A percentile compares a stretch with the other conserved stretches of the same genome.
Conservation (phyloP, 2,329 filamentous ascomycete genomes). For the Dothistroma septosporum region DNA sequence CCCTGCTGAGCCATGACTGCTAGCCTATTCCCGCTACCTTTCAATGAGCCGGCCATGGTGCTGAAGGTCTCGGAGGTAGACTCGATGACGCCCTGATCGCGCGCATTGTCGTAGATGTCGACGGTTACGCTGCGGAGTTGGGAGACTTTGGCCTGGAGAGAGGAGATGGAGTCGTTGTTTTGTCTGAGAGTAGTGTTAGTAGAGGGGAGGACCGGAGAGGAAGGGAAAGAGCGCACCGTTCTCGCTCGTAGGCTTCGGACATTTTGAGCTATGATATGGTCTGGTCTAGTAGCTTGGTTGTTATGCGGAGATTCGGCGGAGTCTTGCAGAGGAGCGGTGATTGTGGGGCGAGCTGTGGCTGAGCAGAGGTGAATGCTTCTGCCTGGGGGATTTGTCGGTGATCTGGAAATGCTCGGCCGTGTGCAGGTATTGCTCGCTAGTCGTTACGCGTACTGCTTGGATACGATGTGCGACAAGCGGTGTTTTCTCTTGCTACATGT, state of each 20-base stretch:
- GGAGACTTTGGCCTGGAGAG: slow-evolving; percentile 85
- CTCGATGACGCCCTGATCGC: slow-evolving; percentile 83
- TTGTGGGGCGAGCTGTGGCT: neutral
- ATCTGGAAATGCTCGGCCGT: neutral
- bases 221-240: slow-evolving; percentile 47
- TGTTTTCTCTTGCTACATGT: neutral
- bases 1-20: slow-evolving; percentile 87
- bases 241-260: slow-evolving; percentile 57
- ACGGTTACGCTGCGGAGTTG: slow-evolving; percentile 90
- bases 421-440: neutral
- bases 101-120: slow-evolving; percentile 95
- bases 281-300: neutral
- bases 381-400: slow-evolving; percentile 6
- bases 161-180: slow-evolving; percentile 90
- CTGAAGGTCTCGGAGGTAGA: slow-evolving; percentile 87
- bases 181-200: slow-evolving; percentile 51
- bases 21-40: slow-evolving; percentile 75
- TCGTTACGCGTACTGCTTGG: neutral
- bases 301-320: slow-evolving; percentile 2
- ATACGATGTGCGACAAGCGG: neutral
- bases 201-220: slow-evolving; percentile 4
- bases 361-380: slow-evolving; percentile 1
- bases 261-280: slow-evolving; percentile 35
- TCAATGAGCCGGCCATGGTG: slow-evolving; percentile 74
- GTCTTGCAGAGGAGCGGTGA: slow-evolving; percentile 1